Evolutionary conservation across 441 rosid genomes (phyloP), one percentile per base, ranked within the genome.

Genomic region (Pelargonium fulgidum): DNA sequence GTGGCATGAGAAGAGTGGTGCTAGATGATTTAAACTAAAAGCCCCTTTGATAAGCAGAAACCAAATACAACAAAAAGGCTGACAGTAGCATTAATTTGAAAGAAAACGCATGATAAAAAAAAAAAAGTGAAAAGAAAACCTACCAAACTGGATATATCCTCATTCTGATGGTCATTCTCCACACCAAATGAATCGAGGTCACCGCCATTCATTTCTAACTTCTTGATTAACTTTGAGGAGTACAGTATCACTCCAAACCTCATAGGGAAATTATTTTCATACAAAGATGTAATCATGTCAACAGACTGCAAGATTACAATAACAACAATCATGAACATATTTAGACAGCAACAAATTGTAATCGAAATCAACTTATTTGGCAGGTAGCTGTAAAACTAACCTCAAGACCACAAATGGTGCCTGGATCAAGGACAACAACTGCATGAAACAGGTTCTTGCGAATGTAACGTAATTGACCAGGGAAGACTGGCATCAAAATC

Each of bases 401-500:
- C 96, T 93, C 88, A 77, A 95, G 97, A 76, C 99, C 99, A 47
- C 92, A 85, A 73, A 73, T 78, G 39, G 93, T 85, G 50, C 96
- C 91, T 65, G 99, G 98, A 89, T 93, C 99, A 78, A 96, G 80
- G 73, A 89, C 92, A 73, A 83, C 88, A 80, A 96, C 97, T 70
- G 98, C 96, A 84, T 91, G 97, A 81, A 82, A 93, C 71, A 96
- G 81, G 86, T 93, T 96, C 85, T 93, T 96, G 68, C 98, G 93
- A 74, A 96, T 91, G 73, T 96, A 93, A 70, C 93, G 98, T 61
- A 86, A 80, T 85, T 96, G 97, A 65, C 99, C 98, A 69, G 96
- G 97, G 86, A 87, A 96, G 68, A 87, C 97, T 61, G 98, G 99
- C 98, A 91, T 91, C 84, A 93, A 89, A 82, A 96, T 86, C 99